phyloP scores from a whole-genome alignment of 129 eudicot genomes.

The Erigeron canadensis region DNA sequence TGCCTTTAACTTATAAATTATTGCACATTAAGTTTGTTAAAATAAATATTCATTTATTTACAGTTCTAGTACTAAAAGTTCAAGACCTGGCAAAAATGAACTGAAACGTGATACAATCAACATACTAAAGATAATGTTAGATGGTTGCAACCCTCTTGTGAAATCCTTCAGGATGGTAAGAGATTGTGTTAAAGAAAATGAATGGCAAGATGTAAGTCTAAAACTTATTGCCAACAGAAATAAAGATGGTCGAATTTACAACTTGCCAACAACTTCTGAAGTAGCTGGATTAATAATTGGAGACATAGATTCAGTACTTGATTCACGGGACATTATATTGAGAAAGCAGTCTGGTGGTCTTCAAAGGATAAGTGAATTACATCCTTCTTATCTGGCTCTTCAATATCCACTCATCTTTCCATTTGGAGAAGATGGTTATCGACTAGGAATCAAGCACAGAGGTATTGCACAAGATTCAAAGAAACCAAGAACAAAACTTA shows the following conservation, averaged over 20 bases:
- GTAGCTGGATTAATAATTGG: background rate
- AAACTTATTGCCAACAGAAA: background rate
- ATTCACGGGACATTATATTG: background rate
- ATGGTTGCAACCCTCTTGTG: background rate
- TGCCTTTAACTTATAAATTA: too few species aligned
- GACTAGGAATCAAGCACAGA: background rate
- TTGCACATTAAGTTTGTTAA: too few species aligned
- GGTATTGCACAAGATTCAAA: background rate
- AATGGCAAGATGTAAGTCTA: background rate
- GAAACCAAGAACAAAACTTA: too few species aligned
- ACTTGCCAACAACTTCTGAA: background rate
- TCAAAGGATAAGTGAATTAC: background rate
- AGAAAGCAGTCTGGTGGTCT: too few species aligned
- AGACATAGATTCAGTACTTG: background rate
- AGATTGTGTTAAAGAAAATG: background rate
- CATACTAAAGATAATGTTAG: background rate
- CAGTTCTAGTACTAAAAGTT: too few species aligned
- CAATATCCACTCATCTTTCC: background rate
- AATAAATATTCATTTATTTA: too few species aligned
- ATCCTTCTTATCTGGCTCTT: background rate
- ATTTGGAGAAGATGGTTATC: background rate
- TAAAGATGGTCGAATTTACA: background rate
- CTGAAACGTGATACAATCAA: too few species aligned
- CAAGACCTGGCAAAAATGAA: too few species aligned
- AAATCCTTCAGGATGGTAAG: background rate